Percentiles rank a stretch among this genome's conserved stretches.
phyloP scores from a whole-genome alignment of 1,139 yeast genomes.

The Taphrina communis region DNA sequence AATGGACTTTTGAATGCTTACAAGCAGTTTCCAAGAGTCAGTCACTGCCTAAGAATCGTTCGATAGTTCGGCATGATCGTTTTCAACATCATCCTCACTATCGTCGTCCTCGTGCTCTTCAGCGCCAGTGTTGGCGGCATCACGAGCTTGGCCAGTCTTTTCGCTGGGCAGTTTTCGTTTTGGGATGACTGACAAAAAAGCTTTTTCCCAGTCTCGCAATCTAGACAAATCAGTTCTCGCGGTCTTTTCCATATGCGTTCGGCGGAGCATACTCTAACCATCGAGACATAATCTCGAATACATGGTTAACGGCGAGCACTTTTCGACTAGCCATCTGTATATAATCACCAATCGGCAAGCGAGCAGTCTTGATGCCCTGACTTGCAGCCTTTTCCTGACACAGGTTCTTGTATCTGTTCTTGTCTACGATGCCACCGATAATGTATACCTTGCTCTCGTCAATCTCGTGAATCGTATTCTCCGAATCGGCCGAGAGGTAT shows the following conservation, averaged over 20 bases:
- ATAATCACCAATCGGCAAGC: constrained; percentile 85
- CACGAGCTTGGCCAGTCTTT: neutral
- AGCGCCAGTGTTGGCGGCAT: neutral
- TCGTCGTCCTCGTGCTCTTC: constrained; percentile 32
- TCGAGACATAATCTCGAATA: constrained; percentile 78
- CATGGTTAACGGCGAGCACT: constrained; percentile 93
- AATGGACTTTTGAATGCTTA: constrained; percentile 40
- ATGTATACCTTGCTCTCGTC: constrained; percentile 76
- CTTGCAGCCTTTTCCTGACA: constrained; percentile 82
- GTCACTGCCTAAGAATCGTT: no score
- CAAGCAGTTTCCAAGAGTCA: no score
- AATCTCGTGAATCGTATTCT: constrained; percentile 65
- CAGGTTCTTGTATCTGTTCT: constrained; percentile 81
- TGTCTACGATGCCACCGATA: constrained; percentile 95
- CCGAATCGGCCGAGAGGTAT: constrained; percentile 88
- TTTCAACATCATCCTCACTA: constrained; percentile 4
- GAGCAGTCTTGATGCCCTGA: constrained; percentile 72
- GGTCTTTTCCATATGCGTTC: neutral
- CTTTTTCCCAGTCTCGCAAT: constrained; percentile 72
- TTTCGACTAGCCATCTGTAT: constrained; percentile 82
- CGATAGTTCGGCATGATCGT: neutral
- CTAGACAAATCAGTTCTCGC: constrained; percentile 5
- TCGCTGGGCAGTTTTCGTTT: constrained; percentile 61
- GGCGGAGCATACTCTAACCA: constrained; percentile 58
- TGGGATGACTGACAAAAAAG: constrained; percentile 85